Percentiles rank a stretch among this genome's conserved stretches.
These are phyloP conservation scores for Gracilaria domingensis DNA, from an alignment of 23 red algal species.

Conservation along the genomic window DNA sequence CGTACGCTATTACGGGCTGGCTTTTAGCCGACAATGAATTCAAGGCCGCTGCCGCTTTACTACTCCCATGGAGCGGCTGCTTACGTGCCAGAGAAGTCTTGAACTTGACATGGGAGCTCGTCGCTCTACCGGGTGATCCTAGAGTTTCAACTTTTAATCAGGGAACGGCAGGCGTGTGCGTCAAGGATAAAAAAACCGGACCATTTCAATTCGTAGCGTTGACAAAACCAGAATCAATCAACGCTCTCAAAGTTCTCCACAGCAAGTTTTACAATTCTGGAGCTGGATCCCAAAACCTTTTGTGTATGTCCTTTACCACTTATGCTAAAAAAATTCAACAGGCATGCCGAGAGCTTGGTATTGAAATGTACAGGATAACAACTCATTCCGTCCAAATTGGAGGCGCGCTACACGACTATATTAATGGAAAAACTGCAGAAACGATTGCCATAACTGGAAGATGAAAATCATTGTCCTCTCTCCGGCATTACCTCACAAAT, in stretches of 20 bases:
- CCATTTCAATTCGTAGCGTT: slow-evolving; percentile 15
- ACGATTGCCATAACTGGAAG: slow-evolving; percentile 5
- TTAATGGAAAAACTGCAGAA: slow-evolving; percentile 4
- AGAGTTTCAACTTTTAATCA: background rate
- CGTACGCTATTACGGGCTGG: background rate
- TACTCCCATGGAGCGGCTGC: background rate
- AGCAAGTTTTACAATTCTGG: background rate
- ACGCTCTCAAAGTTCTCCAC: background rate
- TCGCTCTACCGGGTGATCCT: slow-evolving; percentile 7
- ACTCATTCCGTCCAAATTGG: slow-evolving; percentile 19
- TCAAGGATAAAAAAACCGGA: slow-evolving; percentile 17
- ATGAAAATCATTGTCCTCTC: background rate
- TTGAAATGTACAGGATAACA: background rate
- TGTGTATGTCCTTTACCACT: background rate
- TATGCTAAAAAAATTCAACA: background rate
- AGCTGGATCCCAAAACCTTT: background rate
- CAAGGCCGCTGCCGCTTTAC: background rate
- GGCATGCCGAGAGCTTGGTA: background rate
- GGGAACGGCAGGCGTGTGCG: background rate
- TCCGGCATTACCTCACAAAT: slow-evolving; percentile 3
- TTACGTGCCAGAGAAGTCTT: slow-evolving; percentile 18
- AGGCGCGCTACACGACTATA: slow-evolving; percentile 10
- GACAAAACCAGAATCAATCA: background rate
- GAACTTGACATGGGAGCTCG: background rate
- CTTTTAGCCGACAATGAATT: background rate